Base-by-base conservation (phyloP, 305 asterid genomes). In the Rubia balearica region DNA sequence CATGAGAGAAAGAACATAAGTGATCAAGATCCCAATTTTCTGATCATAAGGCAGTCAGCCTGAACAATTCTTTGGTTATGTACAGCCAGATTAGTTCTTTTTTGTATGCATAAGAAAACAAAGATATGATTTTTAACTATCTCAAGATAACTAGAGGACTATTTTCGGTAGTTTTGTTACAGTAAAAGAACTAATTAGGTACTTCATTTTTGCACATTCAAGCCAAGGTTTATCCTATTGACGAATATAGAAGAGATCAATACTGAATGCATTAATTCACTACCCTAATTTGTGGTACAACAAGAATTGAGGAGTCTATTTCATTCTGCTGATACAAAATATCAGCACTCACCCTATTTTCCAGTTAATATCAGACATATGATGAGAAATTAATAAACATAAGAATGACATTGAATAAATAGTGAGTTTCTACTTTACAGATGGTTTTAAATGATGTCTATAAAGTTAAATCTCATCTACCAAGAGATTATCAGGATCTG, bases 71-170 rank as follows among this genome's bases (percentile, higher is more conserved):
- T n/a, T n/a, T n/a, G 38, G 40, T 21, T 73, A 40, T 9, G 66
- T 40, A 40, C 51, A 53, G 7, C 59, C 36, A 19, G 22, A 22
- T 65, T 21, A 64, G 76, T 56, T 56, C 24, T 17, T 56, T 55
- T 65, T 21, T 73, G n/a, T n/a, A 68, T 55, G 53, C 55, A 53
- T 3, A 22, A 21, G 61, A 40, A 24, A 40, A 49, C 10, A 65
- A 19, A 40, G 8, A 0, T 41, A 33, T 48, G 12, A 7, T 62
- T 5, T 30, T 7, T 48, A 30, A 11, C 12, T 46, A 60, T 13
- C 67, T 71, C 61, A 61, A 61, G 57, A 61, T 27, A 71, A 21
- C 53, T 24, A 10, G 56, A 4, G n/a, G n/a, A n/a, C n/a, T 5
- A 61, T 59, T 59, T n/a, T 22, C 7, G 30, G 24, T 8, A 19